Base-by-base conservation (phyloP, 108 stramenopile species). In the Conticribra guillardii region DNA sequence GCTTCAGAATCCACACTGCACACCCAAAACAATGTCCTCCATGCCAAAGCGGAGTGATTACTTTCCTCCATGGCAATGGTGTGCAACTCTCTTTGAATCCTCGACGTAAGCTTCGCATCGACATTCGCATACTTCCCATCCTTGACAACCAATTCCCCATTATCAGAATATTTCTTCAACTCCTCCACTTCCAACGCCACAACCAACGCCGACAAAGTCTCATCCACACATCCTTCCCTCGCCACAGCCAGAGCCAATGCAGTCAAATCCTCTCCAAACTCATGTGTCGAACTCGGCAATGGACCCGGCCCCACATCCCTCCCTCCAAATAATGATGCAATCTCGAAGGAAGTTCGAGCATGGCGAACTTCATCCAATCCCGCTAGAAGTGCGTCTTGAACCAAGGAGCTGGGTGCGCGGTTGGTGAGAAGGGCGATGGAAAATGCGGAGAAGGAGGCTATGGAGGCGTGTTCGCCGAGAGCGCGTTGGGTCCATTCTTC, bases 391-490 rank as follows among this genome's bases (percentile, higher is more conserved):
- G 85, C 70, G 60, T 82, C 85, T 31, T 79, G 52, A 0, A 87
- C 73, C 75, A 87, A 79, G n/a, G 60, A 46, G 15, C 78, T 73
- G 14, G 84, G 82, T 47, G 86, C 84, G 33, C 66, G 59, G 34
- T 85, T 87, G 62, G 86, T 76, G 83, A 87, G 84, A 21, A 87
- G 75, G 0, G 85, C 81, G 54, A 87, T 84, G 28, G 81, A 60
- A 75, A 84, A 87, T 4, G 83, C 85, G 27, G 85, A 73, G 64
- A 87, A 87, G 18, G 85, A 83, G 22, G 85, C 79, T 30, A 87
- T 79, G 16, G 85, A 87, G 16, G 85, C 66, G 53, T 87, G 85
- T 56, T 87, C 85, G 0, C 83, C 85, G 34, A 87, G 33, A 11
- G 81, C 83, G 17, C 85, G 76, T 33, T 75, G 47, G 24, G 73